These are phyloP conservation scores for Medicago lupulina DNA, from an alignment of 306 rosid genomes.

Conservation along the genomic window DNA sequence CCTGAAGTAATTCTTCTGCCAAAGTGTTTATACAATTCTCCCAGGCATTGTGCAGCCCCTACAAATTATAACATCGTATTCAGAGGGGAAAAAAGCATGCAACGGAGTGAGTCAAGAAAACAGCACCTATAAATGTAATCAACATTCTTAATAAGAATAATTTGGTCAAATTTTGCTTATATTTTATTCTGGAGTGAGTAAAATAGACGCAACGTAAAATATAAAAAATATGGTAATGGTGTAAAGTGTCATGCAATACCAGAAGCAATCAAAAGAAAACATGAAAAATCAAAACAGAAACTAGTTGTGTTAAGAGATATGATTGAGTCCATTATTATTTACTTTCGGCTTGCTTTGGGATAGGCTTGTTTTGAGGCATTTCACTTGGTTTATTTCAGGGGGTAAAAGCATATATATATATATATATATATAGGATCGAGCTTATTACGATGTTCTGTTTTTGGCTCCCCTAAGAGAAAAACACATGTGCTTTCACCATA, in stretches of 20 bases:
- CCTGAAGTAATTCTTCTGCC: conserved; percentile 95
- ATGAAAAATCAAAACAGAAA: not conserved
- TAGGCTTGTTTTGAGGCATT: conserved; percentile 9
- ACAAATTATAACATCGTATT: conserved; percentile 52
- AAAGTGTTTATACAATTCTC: conserved; percentile 87
- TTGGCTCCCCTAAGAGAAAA: not conserved
- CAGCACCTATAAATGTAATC: not conserved
- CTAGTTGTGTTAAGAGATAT: conserved; percentile 25
- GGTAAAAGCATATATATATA: not conserved
- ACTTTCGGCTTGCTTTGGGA: conserved; percentile 4
- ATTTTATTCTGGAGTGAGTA: not conserved
- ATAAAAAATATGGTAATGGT: conserved; percentile 10
- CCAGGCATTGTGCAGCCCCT: conserved; percentile 95
- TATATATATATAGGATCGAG: not conserved
- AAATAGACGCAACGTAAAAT: conserved; percentile 27
- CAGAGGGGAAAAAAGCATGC: not conserved
- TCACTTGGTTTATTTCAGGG: conserved; percentile 27
- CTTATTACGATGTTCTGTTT: not conserved
- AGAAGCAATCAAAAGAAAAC: conserved; percentile 14
- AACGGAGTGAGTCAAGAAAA: not conserved
- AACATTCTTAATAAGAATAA: not conserved
- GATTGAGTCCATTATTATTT: not conserved
- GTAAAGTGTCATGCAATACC: conserved; percentile 13
- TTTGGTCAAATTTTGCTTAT: not conserved
- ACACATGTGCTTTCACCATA: not conserved